Conservation (phyloP, 768 basidiomycete genomes). For the Tephrocybe sp. region DNA sequence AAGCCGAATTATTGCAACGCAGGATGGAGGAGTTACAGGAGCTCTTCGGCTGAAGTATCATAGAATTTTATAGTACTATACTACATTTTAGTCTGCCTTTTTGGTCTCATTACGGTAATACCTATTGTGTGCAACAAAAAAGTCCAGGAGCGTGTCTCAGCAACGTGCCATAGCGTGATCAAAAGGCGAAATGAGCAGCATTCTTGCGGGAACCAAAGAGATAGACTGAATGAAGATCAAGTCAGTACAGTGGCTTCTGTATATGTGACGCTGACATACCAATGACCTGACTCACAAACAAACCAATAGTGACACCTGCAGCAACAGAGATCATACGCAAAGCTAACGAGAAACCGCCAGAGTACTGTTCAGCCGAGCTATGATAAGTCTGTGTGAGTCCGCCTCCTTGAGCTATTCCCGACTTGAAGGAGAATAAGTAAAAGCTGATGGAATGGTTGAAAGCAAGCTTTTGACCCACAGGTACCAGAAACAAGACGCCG, state of each 20-base stretch:
- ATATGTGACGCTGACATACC: conserved; percentile 26
- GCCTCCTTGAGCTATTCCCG: conserved; percentile 73
- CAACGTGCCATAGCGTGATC: conserved; percentile 15
- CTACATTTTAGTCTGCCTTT: conserved; percentile 19
- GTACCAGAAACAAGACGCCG: conserved; percentile 87
- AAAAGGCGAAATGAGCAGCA: conserved; percentile 75
- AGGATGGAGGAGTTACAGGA: conserved; percentile 86
- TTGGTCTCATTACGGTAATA: conserved; percentile 19
- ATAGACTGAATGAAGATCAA: conserved; percentile 49
- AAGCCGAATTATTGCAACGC: conserved; percentile 82
- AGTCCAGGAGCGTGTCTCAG: not conserved
- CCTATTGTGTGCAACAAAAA: conserved; percentile 9
- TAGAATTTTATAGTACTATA: conserved; percentile 26
- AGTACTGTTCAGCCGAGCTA: conserved; percentile 66
- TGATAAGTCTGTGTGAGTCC: conserved; percentile 61
- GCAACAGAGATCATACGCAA: conserved; percentile 83
- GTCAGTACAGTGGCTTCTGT: not conserved
- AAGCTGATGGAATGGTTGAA: not conserved
- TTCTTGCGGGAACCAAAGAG: conserved; percentile 72
- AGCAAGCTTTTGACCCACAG: conserved; percentile 48
- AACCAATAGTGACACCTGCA: conserved; percentile 80
- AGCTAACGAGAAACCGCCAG: conserved; percentile 75
- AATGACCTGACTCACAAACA: conserved; percentile 77
- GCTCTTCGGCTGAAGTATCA: conserved; percentile 53
- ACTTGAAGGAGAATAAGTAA: conserved; percentile 34